Percentiles rank a stretch among this genome's conserved stretches.
Conservation (phyloP, 306 rosid species). For the Astragalus membranaceus region DNA sequence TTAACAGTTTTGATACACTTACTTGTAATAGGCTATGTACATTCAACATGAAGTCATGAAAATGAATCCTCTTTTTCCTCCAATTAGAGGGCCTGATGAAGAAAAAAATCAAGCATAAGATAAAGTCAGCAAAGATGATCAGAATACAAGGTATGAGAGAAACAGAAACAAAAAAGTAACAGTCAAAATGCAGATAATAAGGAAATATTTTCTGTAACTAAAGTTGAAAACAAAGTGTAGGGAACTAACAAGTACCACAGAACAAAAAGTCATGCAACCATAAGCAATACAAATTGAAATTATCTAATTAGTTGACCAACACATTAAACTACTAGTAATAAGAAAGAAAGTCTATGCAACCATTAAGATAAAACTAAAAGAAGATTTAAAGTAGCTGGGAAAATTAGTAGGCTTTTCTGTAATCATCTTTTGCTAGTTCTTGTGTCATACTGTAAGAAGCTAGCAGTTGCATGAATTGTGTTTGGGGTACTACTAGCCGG, state of each 20-base stretch:
- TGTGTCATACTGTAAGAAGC: not conserved
- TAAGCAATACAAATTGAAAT: not conserved
- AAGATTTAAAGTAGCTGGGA: not conserved
- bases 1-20: no score
- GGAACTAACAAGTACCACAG: not conserved
- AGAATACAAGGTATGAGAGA: no score
- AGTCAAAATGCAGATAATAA: not conserved
- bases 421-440: not conserved
- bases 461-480: not conserved
- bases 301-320: not conserved
- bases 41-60: no score
- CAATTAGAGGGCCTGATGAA: no score
- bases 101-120: no score
- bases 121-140: no score
- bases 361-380: no score
- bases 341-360: no score
- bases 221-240: not conserved
- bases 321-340: not conserved
- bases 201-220: not conserved
- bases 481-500: not conserved
- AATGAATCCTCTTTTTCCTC: no score
- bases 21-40: no score
- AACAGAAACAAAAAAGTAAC: conserved; percentile 15
- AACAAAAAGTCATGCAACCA: not conserved
- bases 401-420: not conserved